Base-by-base conservation (phyloP, 176 grass and related monocot species). In the Dendrocalamus sinicus region DNA sequence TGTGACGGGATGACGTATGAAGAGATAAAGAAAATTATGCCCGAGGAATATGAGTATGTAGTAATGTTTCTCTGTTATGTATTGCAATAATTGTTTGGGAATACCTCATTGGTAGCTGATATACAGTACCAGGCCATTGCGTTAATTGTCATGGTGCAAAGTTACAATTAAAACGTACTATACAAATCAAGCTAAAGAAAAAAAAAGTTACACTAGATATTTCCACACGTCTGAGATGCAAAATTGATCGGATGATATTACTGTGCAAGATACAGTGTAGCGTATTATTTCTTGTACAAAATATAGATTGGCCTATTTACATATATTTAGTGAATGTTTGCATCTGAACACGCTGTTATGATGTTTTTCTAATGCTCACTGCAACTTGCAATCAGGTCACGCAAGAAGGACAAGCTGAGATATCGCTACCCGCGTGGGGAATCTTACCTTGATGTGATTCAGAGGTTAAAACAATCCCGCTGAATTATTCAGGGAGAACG, bases 1-100 rank as follows among this genome's bases (percentile, higher is more conserved):
- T 98, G 93, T 88, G 96, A 98, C 91, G 96, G 96, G 47, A 98
- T 98, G 96, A 96, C 96, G 9, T 99, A 99, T 85, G 96, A 99
- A 89, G 96, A 99, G 81, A 96, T 99, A 63, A 96, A 96, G 86
- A 99, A 91, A 92, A 86, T 88, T 73, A 99, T 99, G 96, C 96
- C 91, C 4, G 96, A 95, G 83, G 93, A 96, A 88, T 96, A 87
- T 77, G 96, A 96, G 96, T 99, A 94, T 46, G 96, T 89, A 52
- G 41, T 75, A 67, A 66, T 58, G 58, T 45, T 79, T 46, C 77
- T 66, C 44, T 73, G 3, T 53, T 87, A 74, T 50, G 40, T 88
- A 80, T 88, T 19, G 24, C 80, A 80, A 83, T 23, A 68, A 51
- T 73, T 43, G 17, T 58, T 75, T 54, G 26, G 12, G 28, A 82